Percentiles rank a stretch among this genome's conserved stretches.
Evolutionary conservation across 139 green algal species (phyloP).

Genomic region (Picochlorum sp.): DNA sequence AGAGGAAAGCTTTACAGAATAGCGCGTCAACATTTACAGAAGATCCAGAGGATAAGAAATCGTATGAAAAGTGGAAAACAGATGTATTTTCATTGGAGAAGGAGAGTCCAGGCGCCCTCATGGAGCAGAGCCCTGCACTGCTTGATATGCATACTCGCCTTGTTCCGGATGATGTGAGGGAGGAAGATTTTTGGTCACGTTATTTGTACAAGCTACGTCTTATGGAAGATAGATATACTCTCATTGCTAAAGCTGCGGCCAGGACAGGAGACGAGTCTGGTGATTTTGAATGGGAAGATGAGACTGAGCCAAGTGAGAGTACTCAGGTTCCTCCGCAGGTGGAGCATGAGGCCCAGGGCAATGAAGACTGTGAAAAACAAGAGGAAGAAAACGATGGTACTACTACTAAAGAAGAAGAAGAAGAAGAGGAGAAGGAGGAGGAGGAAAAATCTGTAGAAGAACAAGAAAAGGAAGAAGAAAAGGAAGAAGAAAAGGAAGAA

Average conservation of each 20-base stretch:
- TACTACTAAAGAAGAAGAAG: not conserved
- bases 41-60: conserved; percentile 75
- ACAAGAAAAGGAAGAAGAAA: not conserved
- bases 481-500: not conserved
- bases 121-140: conserved; percentile 64
- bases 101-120: conserved; percentile 52
- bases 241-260: not conserved
- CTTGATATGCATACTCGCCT: conserved; percentile 69
- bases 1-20: conserved; percentile 76
- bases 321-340: too few relatives aligned
- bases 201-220: conserved; percentile 84
- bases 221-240: conserved; percentile 35
- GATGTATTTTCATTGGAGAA: conserved; percentile 48
- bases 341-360: too few relatives aligned
- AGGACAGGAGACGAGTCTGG: not conserved
- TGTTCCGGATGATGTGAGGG: conserved; percentile 84
- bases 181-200: conserved; percentile 83
- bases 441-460: not conserved
- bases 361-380: not conserved
- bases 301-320: too few relatives aligned
- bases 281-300: too few relatives aligned
- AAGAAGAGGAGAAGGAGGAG: not conserved
- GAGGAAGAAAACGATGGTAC: not conserved
- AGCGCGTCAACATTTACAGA: conserved; percentile 90
- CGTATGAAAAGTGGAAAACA: conserved; percentile 47